Conservation (phyloP, 2,329 filamentous ascomycete species). For the Huntiella savannae region DNA sequence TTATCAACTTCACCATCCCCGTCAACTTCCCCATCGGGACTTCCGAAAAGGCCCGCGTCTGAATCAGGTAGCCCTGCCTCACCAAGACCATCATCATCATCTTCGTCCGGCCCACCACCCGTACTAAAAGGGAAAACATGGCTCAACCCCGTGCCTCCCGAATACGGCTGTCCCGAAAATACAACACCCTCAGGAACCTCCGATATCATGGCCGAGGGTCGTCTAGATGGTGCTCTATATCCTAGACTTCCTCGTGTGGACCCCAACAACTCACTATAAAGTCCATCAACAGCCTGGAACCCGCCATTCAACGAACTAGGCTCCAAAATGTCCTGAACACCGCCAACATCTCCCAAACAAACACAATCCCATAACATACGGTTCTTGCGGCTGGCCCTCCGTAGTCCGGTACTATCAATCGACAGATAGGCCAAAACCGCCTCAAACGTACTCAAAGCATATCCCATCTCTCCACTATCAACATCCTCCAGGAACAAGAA, state of each 20-base stretch:
- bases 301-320: slow-evolving; percentile 23
- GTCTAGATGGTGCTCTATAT: neutral
- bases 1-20: slow-evolving; percentile 13
- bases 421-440: slow-evolving; percentile 79
- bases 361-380: slow-evolving; percentile 74
- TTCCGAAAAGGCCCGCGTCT: neutral
- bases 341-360: slow-evolving; percentile 54
- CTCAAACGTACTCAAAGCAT: slow-evolving; percentile 88
- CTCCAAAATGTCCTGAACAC: slow-evolving; percentile 63
- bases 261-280: slow-evolving; percentile 4
- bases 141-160: slow-evolving; percentile 40
- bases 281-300: neutral
- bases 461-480: slow-evolving; percentile 87
- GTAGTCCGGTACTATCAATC: slow-evolving; percentile 60
- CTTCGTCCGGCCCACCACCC: neutral
- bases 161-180: slow-evolving; percentile 25
- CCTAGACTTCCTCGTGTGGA: too few species aligned
- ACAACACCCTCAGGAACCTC: neutral
- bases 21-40: neutral
- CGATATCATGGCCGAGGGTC: slow-evolving; percentile 3
- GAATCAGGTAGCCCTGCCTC: slow-evolving; percentile 20
- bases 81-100: neutral
- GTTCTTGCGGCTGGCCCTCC: slow-evolving; percentile 73
- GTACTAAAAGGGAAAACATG: slow-evolving; percentile 75
- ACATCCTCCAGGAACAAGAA: slow-evolving; percentile 98